phyloP scores from a whole-genome alignment of 2,329 filamentous ascomycete species.

The Paramyrothecium sp. region DNA sequence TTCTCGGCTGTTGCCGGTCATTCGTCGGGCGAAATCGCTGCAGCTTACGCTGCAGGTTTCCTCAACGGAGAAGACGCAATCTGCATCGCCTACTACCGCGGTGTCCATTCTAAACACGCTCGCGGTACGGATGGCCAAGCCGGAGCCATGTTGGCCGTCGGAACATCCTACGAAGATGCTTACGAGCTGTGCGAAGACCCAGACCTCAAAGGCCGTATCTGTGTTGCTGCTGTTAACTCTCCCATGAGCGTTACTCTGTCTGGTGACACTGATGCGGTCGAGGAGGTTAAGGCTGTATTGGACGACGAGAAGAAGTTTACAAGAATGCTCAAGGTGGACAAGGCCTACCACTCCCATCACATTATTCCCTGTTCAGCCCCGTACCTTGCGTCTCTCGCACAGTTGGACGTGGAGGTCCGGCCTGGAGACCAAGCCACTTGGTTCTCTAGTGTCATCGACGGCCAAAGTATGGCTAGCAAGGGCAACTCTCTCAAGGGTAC shows the following conservation, averaged over 20 bases:
- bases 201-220: slow-evolving; percentile 14
- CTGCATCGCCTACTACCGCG: slow-evolving; percentile 17
- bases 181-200: background rate
- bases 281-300: slow-evolving; percentile 16
- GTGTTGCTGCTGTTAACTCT: slow-evolving; percentile 22
- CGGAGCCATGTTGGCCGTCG: slow-evolving; percentile 18
- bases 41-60: slow-evolving; percentile 46
- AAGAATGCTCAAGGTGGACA: slow-evolving; percentile 32
- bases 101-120: background rate
- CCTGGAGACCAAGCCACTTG: background rate
- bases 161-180: slow-evolving; percentile 15
- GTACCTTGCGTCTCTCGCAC: background rate
- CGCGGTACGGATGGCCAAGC: background rate
- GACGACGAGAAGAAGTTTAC: slow-evolving; percentile 26
- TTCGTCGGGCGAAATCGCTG: slow-evolving; percentile 49
- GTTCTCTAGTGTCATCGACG: background rate
- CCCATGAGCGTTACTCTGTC: slow-evolving; percentile 22
- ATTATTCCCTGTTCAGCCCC: background rate
- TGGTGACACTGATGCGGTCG: slow-evolving; percentile 25
- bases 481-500: background rate
- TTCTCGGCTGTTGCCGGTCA: slow-evolving; percentile 42
- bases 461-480: background rate
- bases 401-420: background rate
- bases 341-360: background rate
- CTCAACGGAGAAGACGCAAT: slow-evolving; percentile 26